Evolutionary conservation across 257 asterid species (phyloP).

Genomic region (Gentiana dahurica): DNA sequence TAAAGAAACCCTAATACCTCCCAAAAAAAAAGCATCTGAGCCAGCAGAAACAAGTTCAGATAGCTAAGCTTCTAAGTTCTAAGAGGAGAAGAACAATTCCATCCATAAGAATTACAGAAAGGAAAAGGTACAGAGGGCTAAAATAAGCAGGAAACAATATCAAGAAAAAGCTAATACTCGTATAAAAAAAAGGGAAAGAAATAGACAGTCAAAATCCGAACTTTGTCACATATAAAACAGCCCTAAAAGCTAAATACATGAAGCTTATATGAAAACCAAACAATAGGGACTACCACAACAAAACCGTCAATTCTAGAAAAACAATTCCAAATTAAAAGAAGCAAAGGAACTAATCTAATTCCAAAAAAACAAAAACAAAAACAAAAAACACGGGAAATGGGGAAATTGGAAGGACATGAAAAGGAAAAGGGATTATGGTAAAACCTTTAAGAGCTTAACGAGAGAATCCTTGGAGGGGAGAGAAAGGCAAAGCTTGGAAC

Average conservation of each 20-base stretch:
- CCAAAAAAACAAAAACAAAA: neutral
- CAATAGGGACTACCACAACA: conserved; percentile 1
- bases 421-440: neutral
- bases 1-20: neutral
- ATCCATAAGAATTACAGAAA: neutral
- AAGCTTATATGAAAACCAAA: conserved; percentile 1
- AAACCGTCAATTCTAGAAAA: neutral
- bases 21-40: neutral
- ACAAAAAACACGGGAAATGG: neutral
- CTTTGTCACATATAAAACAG: neutral
- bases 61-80: neutral
- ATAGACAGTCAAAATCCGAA: too few relatives aligned
- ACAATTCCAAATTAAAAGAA: neutral
- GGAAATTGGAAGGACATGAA: conserved; percentile 9
- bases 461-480: conserved; percentile 77
- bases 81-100: neutral
- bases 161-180: neutral
- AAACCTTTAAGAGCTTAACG: conserved; percentile 66
- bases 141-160: neutral
- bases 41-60: neutral
- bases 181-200: too few relatives aligned
- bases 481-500: conserved; percentile 48
- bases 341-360: too few relatives aligned
- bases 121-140: neutral
- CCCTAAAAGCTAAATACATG: conserved; percentile 23